Percentiles rank a stretch among this genome's conserved stretches.
phyloP scores from a whole-genome alignment of 371 early-diverging fungal species.

The Mortierella sp. region DNA sequence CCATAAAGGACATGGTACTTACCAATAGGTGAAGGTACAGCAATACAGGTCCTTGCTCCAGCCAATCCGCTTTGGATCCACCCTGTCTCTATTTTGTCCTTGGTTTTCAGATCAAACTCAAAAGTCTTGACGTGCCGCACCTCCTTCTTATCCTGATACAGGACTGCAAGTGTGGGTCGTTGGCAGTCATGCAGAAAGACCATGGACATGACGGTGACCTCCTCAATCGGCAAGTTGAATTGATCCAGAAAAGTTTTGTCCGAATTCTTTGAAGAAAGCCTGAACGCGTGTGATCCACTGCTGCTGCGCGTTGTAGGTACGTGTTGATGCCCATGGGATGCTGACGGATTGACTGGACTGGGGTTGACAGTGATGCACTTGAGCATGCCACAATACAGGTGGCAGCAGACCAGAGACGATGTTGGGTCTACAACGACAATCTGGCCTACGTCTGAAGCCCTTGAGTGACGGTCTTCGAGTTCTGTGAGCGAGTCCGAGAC shows the following conservation, averaged over 20 bases:
- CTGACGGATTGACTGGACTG: constrained; percentile 7
- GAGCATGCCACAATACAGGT: constrained; percentile 34
- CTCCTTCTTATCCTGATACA: constrained; percentile 79
- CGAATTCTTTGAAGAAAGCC: constrained; percentile 22
- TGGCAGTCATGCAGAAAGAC: constrained; percentile 67
- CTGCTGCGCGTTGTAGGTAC: neutral
- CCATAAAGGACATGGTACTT: neutral
- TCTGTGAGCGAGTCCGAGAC: constrained; percentile 39
- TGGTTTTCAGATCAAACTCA: constrained; percentile 58
- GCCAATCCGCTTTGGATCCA: constrained; percentile 61
- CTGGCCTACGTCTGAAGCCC: constrained; percentile 35
- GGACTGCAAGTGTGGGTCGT: constrained; percentile 73
- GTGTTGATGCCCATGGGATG: constrained; percentile 4
- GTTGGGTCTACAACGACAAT: constrained; percentile 38
- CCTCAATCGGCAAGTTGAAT: constrained; percentile 67
- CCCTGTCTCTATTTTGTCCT: constrained; percentile 61
- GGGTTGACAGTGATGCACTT: constrained; percentile 35
- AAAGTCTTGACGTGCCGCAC: constrained; percentile 76
- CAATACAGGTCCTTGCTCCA: constrained; percentile 66
- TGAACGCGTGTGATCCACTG: constrained; percentile 19
- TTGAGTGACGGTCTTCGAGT: constrained; percentile 37
- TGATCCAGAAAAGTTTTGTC: constrained; percentile 47
- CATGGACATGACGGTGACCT: constrained; percentile 75
- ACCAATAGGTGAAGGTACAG: constrained; percentile 64
- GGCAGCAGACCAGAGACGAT: constrained; percentile 33